Evolutionary conservation across 2,329 filamentous ascomycete species (phyloP).

Genomic region (Xylariaceae sp.): DNA sequence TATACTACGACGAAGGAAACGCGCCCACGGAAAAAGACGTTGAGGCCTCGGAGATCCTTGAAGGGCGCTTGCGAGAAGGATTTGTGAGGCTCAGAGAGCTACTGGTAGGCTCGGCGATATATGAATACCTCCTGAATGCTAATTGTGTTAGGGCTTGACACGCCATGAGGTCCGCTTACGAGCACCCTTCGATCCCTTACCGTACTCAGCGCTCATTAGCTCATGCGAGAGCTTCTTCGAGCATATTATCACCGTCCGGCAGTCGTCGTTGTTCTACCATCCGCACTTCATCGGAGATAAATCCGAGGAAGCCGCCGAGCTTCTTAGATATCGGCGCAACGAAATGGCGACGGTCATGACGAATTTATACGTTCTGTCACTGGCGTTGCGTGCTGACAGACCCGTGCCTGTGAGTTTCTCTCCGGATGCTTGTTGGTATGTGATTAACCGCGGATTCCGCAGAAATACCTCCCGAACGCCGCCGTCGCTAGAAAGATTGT

Average conservation of each 20-base stretch:
- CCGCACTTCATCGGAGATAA: constrained; percentile 49
- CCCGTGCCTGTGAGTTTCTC: constrained; percentile 44
- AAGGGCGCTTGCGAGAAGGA: constrained; percentile 56
- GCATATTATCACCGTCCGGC: constrained; percentile 53
- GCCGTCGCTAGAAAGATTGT: constrained; percentile 50
- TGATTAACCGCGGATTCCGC: not conserved
- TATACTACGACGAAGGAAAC: constrained; percentile 54
- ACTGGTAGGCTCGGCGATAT: constrained; percentile 36
- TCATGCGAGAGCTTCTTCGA: constrained; percentile 57
- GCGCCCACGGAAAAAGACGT: constrained; percentile 50
- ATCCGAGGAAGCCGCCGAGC: constrained; percentile 44
- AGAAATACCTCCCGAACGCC: constrained; percentile 54
- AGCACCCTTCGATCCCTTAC: constrained; percentile 52
- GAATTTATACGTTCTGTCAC: constrained; percentile 55
- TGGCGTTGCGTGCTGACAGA: constrained; percentile 47
- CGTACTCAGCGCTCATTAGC: constrained; percentile 53
- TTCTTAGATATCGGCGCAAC: constrained; percentile 51
- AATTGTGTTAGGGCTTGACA: constrained; percentile 43
- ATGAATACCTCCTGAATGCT: not conserved
- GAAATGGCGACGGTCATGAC: constrained; percentile 55
- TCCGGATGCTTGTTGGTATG: not conserved
- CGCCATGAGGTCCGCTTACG: constrained; percentile 57
- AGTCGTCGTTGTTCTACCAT: constrained; percentile 55
- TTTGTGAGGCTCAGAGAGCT: constrained; percentile 56
- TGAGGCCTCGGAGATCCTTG: constrained; percentile 52